These are phyloP conservation scores for Saccharata proteae DNA, from an alignment of 2,329 filamentous ascomycete genomes.

Conservation along the genomic window DNA sequence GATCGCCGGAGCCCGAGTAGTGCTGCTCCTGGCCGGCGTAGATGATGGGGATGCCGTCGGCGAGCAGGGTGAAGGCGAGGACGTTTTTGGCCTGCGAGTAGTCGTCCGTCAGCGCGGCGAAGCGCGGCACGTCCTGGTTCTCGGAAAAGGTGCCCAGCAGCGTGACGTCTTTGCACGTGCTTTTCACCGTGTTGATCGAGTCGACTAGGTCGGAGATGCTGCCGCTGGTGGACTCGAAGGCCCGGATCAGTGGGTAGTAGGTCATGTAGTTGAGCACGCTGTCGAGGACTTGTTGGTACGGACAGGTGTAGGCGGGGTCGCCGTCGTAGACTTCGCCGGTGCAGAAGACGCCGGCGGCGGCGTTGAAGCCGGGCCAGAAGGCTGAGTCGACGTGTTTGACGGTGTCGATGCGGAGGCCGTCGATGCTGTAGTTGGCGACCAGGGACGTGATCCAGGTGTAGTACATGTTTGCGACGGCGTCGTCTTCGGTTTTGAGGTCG, in stretches of 20 bases:
- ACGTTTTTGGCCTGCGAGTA: conserved; percentile 26
- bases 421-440: conserved; percentile 24
- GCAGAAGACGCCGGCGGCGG: conserved; percentile 23
- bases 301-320: conserved; percentile 20
- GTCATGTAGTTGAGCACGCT: conserved; percentile 26
- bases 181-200: conserved; percentile 17
- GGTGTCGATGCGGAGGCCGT: conserved; percentile 29
- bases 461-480: conserved; percentile 1
- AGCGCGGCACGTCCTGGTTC: conserved; percentile 31
- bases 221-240: conserved; percentile 23
- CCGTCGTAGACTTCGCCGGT: conserved; percentile 26
- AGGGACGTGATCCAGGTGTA: conserved; percentile 9
- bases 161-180: conserved; percentile 25
- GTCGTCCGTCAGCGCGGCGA: conserved; percentile 25
- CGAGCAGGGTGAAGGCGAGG: conserved; percentile 25
- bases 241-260: conserved; percentile 26
- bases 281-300: conserved; percentile 23
- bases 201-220: conserved; percentile 27
- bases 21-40: conserved; percentile 33
- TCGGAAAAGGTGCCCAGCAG: conserved; percentile 27
- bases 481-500: conserved; percentile 34
- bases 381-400: conserved; percentile 24
- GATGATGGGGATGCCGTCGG: conserved; percentile 31
- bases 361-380: conserved; percentile 24
- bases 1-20: conserved; percentile 22